phyloP scores from a whole-genome alignment of 345 rosid species.

The Excoecaria cochinchinensis region DNA sequence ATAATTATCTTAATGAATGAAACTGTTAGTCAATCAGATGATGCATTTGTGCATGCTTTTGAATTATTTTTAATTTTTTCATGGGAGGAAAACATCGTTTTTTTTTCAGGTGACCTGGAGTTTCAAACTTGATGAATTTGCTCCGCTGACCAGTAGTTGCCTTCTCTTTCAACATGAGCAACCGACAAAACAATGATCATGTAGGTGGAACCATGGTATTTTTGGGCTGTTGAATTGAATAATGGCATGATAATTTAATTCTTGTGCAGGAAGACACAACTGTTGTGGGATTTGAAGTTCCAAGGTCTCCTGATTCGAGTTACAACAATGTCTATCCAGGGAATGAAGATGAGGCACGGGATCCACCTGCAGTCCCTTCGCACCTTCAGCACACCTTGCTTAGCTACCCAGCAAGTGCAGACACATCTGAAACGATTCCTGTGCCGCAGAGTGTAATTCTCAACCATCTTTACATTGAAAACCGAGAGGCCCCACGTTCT shows the following conservation, averaged over 20 bases:
- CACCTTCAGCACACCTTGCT: conserved; percentile 73
- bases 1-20: not conserved
- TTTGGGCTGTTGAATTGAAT: conserved; percentile 5
- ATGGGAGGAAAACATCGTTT: not conserved
- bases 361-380: conserved; percentile 79
- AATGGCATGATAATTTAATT: not conserved
- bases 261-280: conserved; percentile 66
- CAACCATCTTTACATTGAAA: conserved; percentile 92
- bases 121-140: conserved; percentile 32
- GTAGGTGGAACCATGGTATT: conserved; percentile 45
- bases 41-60: conserved; percentile 9
- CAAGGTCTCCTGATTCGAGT: conserved; percentile 87
- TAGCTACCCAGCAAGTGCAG: conserved; percentile 49
- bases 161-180: conserved; percentile 54
- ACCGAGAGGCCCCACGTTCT: conserved; percentile 76
- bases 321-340: conserved; percentile 66
- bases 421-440: conserved; percentile 45
- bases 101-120: conserved; percentile 21
- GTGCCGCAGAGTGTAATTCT: conserved; percentile 63
- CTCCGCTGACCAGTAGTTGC: conserved; percentile 6
- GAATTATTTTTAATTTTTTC: not conserved
- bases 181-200: conserved; percentile 39
- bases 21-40: not conserved
- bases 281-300: conserved; percentile 86
- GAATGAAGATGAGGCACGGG: conserved; percentile 77